Percentiles rank a stretch among this genome's conserved stretches.
These are phyloP conservation scores for Cafeteria roenbergensis DNA, from an alignment of 108 stramenopile genomes.

Conservation along the genomic window DNA sequence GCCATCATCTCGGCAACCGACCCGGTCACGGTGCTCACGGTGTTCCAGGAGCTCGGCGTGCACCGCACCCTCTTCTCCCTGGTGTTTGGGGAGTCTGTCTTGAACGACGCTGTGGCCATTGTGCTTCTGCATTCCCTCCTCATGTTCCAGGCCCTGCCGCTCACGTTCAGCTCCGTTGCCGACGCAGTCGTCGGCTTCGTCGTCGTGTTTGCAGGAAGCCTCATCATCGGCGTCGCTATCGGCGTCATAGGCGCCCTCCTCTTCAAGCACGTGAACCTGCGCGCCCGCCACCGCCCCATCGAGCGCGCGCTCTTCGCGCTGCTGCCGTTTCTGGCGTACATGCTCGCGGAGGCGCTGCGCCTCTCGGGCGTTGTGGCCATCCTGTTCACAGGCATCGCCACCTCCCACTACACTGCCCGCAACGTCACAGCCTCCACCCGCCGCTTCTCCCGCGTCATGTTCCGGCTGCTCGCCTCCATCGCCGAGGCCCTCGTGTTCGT, in stretches of 20 bases:
- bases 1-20: constrained; percentile 66
- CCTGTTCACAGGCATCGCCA: constrained; percentile 71
- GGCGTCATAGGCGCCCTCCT: constrained; percentile 43
- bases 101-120: constrained; percentile 84
- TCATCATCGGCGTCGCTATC: constrained; percentile 40
- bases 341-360: constrained; percentile 53
- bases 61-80: constrained; percentile 64
- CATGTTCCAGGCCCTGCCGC: constrained; percentile 42
- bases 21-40: constrained; percentile 63
- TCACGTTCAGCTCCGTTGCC: constrained; percentile 30
- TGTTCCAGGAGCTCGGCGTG: constrained; percentile 58
- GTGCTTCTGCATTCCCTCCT: constrained; percentile 54
- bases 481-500: constrained; percentile 67
- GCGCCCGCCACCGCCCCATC: constrained; percentile 49
- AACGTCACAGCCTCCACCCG: constrained; percentile 46
- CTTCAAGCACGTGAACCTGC: constrained; percentile 47
- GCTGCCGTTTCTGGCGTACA: constrained; percentile 57
- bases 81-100: constrained; percentile 78
- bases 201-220: constrained; percentile 53
- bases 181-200: constrained; percentile 53
- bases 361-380: constrained; percentile 78
- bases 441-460: constrained; percentile 40
- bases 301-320: constrained; percentile 50
- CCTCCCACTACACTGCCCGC: constrained; percentile 58
- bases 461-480: constrained; percentile 49